Evolutionary conservation across 352 stramenopile genomes (phyloP), one percentile per base, ranked within the genome.

Genomic region (Phytopythium helicoides): DNA sequence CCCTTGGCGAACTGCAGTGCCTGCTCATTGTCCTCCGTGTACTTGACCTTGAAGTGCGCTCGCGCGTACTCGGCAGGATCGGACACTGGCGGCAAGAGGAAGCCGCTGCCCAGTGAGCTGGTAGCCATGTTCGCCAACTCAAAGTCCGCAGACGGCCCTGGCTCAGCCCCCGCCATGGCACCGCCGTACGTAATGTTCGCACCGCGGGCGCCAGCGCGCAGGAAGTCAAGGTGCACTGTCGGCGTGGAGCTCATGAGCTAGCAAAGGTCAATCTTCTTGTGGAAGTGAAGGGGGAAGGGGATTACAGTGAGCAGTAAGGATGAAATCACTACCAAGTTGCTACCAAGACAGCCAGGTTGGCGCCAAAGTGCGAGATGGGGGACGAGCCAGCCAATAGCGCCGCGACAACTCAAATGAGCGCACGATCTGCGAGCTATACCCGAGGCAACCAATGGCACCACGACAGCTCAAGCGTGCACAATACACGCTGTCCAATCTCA

Each of bases 1-100:
- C 98, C 98, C 75, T 99, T 99, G 45, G 94, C 95, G 68, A 99
- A 99, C 75, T 98, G 92, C 51, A 99, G 77, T 47, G 77, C 75
- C 69, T 99, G 95, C 40, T 94, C 71, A 38, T 97, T 93, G 68
- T 99, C 97, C 46, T 95, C 91, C 56, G 92, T 92, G 76, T 98
- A 99, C 55, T 97, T 93, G 50, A 97, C 96, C 59, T 97, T 95
- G 66, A 99, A 98, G 77, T 99, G 97, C 52, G 74, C 90, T 53
- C 94, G 92, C 54, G 90, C 97, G 64, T 98, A 99, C 25, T 87
- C 75, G 33, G 96, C 96, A 18, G 95, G 96, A 77, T 99, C 79
- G 0, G 80, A 65, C 39, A 89, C 81, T 12, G 79, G 72, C 10
- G 75, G 81, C 49, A 94, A 64, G 62, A 94, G 26, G 42, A 94